phyloP scores from a whole-genome alignment of 1,284 basidiomycete genomes.

The Exobasidium cylindrosporum region DNA sequence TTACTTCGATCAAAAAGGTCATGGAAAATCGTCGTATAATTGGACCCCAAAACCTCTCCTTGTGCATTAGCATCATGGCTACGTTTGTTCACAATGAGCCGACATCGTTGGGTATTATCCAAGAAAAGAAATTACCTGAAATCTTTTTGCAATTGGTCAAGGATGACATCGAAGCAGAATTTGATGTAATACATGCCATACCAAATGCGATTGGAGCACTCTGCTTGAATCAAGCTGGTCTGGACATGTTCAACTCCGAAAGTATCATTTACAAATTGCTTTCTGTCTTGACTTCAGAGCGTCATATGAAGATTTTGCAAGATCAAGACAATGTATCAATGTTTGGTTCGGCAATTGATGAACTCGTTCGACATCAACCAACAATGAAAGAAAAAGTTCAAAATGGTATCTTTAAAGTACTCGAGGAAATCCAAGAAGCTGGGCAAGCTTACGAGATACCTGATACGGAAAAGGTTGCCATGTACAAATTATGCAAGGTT shows the following conservation, averaged over 20 bases:
- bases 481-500: conserved; percentile 1
- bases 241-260: conserved; percentile 71
- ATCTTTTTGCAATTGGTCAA: conserved; percentile 83
- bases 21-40: conserved; percentile 78
- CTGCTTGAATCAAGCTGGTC: conserved; percentile 86
- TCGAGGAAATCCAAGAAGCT: conserved; percentile 71
- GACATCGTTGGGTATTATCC: conserved; percentile 84
- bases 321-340: conserved; percentile 90
- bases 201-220: conserved; percentile 95
- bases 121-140: conserved; percentile 86
- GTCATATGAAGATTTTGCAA: conserved; percentile 77
- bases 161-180: conserved; percentile 67
- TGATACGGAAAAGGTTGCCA: conserved; percentile 7
- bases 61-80: conserved; percentile 87
- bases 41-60: conserved; percentile 78
- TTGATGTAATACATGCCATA: conserved; percentile 80
- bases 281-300: conserved; percentile 78
- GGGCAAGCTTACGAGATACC: conserved; percentile 61
- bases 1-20: conserved; percentile 82
- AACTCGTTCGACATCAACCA: conserved; percentile 94
- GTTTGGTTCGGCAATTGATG: conserved; percentile 86
- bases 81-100: conserved; percentile 99
- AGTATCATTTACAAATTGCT: conserved; percentile 80
- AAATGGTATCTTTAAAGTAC: conserved; percentile 67
- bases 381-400: conserved; percentile 76